phyloP scores from a whole-genome alignment of 306 rosid species.

The Acmispon strigosus region DNA sequence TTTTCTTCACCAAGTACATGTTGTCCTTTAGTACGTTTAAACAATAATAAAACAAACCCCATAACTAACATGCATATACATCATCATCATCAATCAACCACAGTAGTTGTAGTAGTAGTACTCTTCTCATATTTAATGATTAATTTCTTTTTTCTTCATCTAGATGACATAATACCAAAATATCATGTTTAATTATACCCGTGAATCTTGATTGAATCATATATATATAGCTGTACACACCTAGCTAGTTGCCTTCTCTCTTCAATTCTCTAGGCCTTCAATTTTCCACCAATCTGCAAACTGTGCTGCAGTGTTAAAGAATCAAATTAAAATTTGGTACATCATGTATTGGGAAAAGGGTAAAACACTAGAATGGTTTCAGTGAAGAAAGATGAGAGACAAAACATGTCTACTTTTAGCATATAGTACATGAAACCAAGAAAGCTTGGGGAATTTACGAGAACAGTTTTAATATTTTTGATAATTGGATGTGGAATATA shows the following conservation, averaged over 20 bases:
- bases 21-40: conserved; percentile 9
- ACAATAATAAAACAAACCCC: conserved; percentile 19
- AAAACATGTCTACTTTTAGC: not conserved
- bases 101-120: no score
- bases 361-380: not conserved
- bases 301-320: not conserved
- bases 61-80: conserved; percentile 12
- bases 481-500: not conserved
- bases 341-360: not conserved
- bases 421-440: not conserved
- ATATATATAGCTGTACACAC: not conserved
- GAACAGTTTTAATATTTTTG: not conserved
- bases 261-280: no score
- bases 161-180: no score
- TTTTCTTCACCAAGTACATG: conserved; percentile 16
- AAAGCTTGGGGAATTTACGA: not conserved
- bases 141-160: no score
- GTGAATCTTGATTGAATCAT: not conserved
- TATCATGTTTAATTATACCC: not conserved
- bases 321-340: not conserved
- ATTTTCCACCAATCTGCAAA: not conserved
- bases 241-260: not conserved
- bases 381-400: not conserved
- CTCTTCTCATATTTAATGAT: no score
- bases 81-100: conserved; percentile 2